Conservation (phyloP, 169 alveolate species). For the Cryptosporidium baileyi region DNA sequence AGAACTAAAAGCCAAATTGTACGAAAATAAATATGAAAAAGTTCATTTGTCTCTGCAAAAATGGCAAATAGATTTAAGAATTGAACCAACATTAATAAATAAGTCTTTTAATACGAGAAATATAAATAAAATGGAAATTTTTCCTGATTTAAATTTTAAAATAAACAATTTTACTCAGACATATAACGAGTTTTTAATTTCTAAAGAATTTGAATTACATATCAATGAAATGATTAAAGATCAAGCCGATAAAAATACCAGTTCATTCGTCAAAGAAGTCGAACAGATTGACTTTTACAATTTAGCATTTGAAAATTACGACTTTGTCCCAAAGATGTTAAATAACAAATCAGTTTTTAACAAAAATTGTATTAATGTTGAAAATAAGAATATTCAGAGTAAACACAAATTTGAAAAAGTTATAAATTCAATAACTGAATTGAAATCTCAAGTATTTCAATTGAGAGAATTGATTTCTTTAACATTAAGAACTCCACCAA, state of each 20-base stretch:
- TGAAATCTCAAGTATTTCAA: background rate
- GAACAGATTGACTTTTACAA: background rate
- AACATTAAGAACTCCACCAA: background rate
- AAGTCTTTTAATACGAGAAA: background rate
- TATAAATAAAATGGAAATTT: background rate
- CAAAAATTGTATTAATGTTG: background rate
- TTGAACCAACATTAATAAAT: too few relatives aligned
- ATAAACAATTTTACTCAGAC: background rate
- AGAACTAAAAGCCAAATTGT: slow-evolving; percentile 6
- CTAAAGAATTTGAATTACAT: background rate
- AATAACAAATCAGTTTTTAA: background rate
- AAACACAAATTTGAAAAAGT: background rate
- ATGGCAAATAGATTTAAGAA: too few relatives aligned
- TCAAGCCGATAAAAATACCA: too few relatives aligned
- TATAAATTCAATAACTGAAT: background rate
- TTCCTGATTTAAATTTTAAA: background rate
- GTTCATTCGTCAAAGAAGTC: background rate
- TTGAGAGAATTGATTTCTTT: background rate
- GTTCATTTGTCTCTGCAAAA: too few relatives aligned
- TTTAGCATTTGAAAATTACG: slow-evolving; percentile 53
- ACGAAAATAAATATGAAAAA: background rate
- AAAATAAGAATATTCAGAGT: background rate
- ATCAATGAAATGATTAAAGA: background rate
- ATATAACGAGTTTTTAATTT: too few relatives aligned
- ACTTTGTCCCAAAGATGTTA: slow-evolving; percentile 14